Base-by-base conservation (phyloP, 352 stramenopile genomes). In the Phytophthora pistaciae region DNA sequence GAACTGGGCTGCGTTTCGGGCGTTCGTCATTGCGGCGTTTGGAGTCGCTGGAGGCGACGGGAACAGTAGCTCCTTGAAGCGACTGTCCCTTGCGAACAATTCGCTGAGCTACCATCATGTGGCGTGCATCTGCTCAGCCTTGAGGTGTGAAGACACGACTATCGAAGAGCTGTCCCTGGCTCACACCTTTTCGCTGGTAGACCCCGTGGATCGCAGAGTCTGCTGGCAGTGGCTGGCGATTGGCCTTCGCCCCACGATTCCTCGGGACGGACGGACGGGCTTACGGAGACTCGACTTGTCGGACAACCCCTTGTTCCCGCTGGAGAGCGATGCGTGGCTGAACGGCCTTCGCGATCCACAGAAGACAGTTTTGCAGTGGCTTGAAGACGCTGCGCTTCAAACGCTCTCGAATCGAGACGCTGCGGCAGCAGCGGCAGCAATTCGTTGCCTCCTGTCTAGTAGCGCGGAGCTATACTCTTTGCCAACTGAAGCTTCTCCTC, bases 181-280 rank as follows among this genome's bases (percentile, higher is more conserved):
- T 13, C 54, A 66, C 31, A 68, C 64, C 1, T 68, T 80, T 44
- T 74, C 73, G n/a, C 40, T 80, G 11, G 56, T 77, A 14, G 73
- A 80, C 44, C 46, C 73, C 42, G 60, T 7, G 13, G 68, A 80
- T 25, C 73, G 73, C 18, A 69, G 60, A n/a, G 57, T 13, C 21
- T 77, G 73, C 48, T 80, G 73, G 73, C 68, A 80, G 40, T 80
- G 73, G 73, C 21, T 77, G 36, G 73, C 68, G 11, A 71, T 80
- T 50, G 68, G 62, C 49, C 72, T 79, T 53, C 68, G 63, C 8
- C 50, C 62, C 5, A 57, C 63, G 48, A 61, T 46, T 23, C 23
- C 33, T 46, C 31, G 38, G 9, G 36, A 62, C 52, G 33, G 46
- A 31, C 29, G 42, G 7, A 44, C 58, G 46, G 63, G 56, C 42